Percentiles rank a stretch among this genome's conserved stretches.
Evolutionary conservation across 768 basidiomycete genomes (phyloP).

Genomic region (Clathrus columnatus): DNA sequence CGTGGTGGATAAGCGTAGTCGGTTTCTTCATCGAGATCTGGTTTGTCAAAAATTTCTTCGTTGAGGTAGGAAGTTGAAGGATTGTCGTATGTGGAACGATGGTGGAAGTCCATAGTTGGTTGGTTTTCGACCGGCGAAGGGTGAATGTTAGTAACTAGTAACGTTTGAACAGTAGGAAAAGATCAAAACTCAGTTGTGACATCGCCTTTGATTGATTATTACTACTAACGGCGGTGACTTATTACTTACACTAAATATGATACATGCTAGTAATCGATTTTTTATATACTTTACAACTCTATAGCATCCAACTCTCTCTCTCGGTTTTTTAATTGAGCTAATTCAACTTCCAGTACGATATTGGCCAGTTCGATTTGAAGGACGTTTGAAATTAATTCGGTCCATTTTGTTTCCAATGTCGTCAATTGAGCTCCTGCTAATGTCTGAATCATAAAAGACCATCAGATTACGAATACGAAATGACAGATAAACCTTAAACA

Average conservation of each 20-base stretch:
- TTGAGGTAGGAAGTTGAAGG: conserved; percentile 1
- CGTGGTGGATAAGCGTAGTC: conserved; percentile 9
- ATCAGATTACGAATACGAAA: not conserved
- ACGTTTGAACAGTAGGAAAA: no score
- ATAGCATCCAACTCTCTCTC: conserved; percentile 52
- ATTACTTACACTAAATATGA: no score
- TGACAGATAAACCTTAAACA: conserved; percentile 4
- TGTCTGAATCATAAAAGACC: conserved; percentile 38
- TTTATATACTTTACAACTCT: not conserved
- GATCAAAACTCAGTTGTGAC: no score
- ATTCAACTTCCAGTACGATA: conserved; percentile 73
- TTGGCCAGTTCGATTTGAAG: conserved; percentile 96
- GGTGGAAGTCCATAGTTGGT: conserved; percentile 3
- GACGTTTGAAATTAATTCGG: conserved; percentile 81
- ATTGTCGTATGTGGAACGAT: conserved; percentile 1
- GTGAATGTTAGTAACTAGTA: no score
- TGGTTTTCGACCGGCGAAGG: conserved; percentile 10
- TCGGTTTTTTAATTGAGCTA: conserved; percentile 41
- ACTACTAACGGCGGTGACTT: no score
- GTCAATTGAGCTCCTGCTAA: conserved; percentile 71
- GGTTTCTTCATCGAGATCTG: not conserved
- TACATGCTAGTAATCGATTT: no score
- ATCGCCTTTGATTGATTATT: no score
- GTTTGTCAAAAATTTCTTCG: not conserved
- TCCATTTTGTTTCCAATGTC: conserved; percentile 82